A percentile compares a stretch with the other conserved stretches of the same genome.
These are phyloP conservation scores for Jacaranda mimosifolia DNA, from an alignment of 257 asterid species.

Conservation along the genomic window DNA sequence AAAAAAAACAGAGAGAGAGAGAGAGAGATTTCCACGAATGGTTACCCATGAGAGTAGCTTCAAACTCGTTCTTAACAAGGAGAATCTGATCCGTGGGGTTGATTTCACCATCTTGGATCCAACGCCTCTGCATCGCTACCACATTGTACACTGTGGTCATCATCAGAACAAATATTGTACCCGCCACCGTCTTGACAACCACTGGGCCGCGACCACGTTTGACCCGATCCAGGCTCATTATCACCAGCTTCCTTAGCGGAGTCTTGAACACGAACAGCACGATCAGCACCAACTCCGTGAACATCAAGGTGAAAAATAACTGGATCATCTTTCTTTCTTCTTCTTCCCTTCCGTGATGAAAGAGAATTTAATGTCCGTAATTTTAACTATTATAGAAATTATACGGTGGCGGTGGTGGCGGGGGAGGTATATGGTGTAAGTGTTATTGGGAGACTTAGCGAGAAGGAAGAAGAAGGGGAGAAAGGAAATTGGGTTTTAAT, in stretches of 20 bases:
- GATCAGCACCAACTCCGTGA: constrained; percentile 79
- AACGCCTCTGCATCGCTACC: constrained; percentile 61
- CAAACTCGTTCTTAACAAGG: constrained; percentile 67
- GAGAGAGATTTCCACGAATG: background rate
- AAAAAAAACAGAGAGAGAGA: background rate
- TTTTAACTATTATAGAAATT: constrained; percentile 14
- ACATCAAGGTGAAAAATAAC: constrained; percentile 64
- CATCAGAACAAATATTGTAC: constrained; percentile 69
- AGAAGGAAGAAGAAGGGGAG: constrained; percentile 5
- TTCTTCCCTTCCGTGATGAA: background rate
- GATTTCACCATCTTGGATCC: constrained; percentile 74
- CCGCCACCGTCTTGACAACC: constrained; percentile 70
- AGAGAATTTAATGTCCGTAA: constrained; percentile 16
- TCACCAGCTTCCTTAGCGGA: constrained; percentile 82
- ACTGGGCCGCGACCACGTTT: constrained; percentile 87
- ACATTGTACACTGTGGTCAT: constrained; percentile 68
- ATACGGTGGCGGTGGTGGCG: background rate
- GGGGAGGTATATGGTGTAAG: background rate
- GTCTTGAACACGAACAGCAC: constrained; percentile 85
- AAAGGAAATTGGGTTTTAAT: constrained; percentile 25
- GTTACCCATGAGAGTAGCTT: constrained; percentile 95
- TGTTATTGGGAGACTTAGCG: constrained; percentile 2
- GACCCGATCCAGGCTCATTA: constrained; percentile 80
- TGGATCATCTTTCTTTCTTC: constrained; percentile 57
- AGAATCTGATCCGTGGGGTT: constrained; percentile 91